These are phyloP conservation scores for Solanum tarijense DNA, from an alignment of 257 asterid species.

Conservation along the genomic window DNA sequence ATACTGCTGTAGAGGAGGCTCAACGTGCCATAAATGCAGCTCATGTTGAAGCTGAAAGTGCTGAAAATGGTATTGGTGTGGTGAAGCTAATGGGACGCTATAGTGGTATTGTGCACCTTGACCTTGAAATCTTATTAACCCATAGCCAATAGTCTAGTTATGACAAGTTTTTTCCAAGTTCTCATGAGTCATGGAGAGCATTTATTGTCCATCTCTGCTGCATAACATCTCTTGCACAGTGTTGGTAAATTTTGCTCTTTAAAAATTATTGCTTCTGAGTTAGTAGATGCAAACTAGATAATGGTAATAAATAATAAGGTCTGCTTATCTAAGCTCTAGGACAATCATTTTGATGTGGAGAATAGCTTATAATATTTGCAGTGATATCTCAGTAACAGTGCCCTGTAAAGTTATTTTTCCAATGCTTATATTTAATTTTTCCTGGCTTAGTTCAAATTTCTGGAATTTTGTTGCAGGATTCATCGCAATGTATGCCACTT, in stretches of 20 bases:
- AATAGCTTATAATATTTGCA: background rate
- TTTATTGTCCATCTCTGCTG: background rate
- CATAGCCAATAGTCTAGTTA: background rate
- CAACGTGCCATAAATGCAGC: constrained; percentile 81
- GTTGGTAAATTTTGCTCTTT: background rate
- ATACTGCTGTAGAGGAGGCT: constrained; percentile 80
- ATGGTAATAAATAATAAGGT: background rate
- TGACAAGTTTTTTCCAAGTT: background rate
- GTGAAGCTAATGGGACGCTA: constrained; percentile 74
- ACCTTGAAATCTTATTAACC: background rate
- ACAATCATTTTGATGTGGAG: background rate
- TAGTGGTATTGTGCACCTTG: constrained; percentile 33
- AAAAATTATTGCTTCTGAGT: background rate
- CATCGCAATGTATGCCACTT: constrained; percentile 68
- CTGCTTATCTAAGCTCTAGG: background rate
- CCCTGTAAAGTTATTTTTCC: background rate
- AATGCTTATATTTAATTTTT: background rate
- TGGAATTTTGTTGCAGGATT: constrained; percentile 29
- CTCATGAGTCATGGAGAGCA: background rate
- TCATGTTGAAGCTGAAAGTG: constrained; percentile 73
- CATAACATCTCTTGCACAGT: background rate
- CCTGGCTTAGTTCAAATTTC: background rate
- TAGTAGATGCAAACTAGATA: background rate
- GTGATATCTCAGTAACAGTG: background rate
- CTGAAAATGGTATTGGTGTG: constrained; percentile 67